phyloP scores from a whole-genome alignment of 768 basidiomycete species.

The Calocybe indica region DNA sequence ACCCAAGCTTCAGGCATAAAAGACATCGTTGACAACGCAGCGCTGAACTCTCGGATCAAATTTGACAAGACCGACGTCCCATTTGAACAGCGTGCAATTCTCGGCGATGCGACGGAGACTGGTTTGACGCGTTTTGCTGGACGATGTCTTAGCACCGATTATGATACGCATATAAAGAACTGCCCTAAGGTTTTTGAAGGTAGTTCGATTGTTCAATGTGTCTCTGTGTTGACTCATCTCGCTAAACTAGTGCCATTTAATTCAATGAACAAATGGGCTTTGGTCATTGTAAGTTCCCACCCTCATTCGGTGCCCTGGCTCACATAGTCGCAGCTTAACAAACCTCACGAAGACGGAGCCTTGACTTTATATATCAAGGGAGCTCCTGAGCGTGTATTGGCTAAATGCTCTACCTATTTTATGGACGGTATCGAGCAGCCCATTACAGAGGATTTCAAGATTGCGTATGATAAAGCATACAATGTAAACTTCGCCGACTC shows the following conservation, averaged over 20 bases:
- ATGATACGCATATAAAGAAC: constrained; percentile 45
- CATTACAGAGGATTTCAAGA: constrained; percentile 51
- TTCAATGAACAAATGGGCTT: constrained; percentile 68
- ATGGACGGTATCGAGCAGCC: constrained; percentile 41
- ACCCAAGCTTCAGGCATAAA: constrained; percentile 52
- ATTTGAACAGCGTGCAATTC: constrained; percentile 53
- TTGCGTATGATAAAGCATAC: constrained; percentile 54
- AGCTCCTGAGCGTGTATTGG: constrained; percentile 63
- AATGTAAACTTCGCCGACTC: constrained; percentile 31
- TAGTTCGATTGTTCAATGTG: constrained; percentile 5
- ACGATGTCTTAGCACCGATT: constrained; percentile 41
- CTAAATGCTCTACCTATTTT: constrained; percentile 56
- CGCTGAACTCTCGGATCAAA: constrained; percentile 64
- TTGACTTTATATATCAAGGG: constrained; percentile 61
- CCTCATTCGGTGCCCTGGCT: constrained; percentile 1
- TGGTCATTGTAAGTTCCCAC: constrained; percentile 47
- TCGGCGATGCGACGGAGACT: constrained; percentile 76
- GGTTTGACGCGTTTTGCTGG: constrained; percentile 65
- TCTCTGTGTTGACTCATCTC: too few relatives aligned
- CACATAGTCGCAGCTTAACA: constrained; percentile 38
- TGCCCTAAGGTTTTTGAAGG: constrained; percentile 61
- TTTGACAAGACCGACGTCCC: constrained; percentile 61
- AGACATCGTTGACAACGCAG: constrained; percentile 59
- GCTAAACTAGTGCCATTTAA: constrained; percentile 54
- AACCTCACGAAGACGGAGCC: constrained; percentile 40